Conservation (phyloP, 2,329 filamentous ascomycete genomes). For the Aureobasidium vineae region DNA sequence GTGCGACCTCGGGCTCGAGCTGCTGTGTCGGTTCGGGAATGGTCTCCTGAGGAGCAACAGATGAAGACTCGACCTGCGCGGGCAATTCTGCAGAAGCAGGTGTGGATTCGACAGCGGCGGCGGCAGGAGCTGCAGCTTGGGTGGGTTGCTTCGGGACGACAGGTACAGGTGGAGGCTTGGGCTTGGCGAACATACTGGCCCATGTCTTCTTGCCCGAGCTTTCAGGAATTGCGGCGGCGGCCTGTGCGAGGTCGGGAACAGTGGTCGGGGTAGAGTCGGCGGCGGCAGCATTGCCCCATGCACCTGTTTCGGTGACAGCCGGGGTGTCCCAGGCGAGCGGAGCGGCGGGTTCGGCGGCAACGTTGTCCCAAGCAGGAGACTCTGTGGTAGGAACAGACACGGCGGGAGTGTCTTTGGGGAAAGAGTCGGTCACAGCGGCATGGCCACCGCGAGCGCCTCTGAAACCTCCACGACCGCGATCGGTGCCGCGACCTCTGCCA, state of each 20-base stretch:
- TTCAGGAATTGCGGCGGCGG: slow-evolving; percentile 37
- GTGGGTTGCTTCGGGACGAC: slow-evolving; percentile 40
- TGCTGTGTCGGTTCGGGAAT: slow-evolving; percentile 27
- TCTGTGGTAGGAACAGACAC: slow-evolving; percentile 66
- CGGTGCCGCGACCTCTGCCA: slow-evolving; percentile 62
- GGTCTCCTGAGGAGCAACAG: slow-evolving; percentile 34
- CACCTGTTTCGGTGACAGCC: slow-evolving; percentile 36
- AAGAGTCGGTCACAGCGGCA: slow-evolving; percentile 59
- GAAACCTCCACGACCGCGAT: slow-evolving; percentile 52
- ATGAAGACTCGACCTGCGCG: slow-evolving; percentile 35
- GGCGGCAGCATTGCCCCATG: slow-evolving; percentile 45
- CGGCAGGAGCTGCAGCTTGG: slow-evolving; percentile 30
- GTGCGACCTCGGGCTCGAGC: slow-evolving; percentile 29
- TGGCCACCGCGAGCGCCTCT: slow-evolving; percentile 63
- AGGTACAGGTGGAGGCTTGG: slow-evolving; percentile 50
- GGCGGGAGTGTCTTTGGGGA: slow-evolving; percentile 55
- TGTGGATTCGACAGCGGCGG: not conserved
- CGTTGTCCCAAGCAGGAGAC: slow-evolving; percentile 60
- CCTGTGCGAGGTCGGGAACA: slow-evolving; percentile 39
- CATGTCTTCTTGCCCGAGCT: slow-evolving; percentile 51
- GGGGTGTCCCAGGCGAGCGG: slow-evolving; percentile 34
- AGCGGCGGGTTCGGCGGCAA: slow-evolving; percentile 38
- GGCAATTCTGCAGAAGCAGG: slow-evolving; percentile 35
- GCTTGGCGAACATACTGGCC: slow-evolving; percentile 54
- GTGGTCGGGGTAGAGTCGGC: slow-evolving; percentile 31